phyloP scores from a whole-genome alignment of 2,329 filamentous ascomycete species.

The Pyrenochaeta sp. region DNA sequence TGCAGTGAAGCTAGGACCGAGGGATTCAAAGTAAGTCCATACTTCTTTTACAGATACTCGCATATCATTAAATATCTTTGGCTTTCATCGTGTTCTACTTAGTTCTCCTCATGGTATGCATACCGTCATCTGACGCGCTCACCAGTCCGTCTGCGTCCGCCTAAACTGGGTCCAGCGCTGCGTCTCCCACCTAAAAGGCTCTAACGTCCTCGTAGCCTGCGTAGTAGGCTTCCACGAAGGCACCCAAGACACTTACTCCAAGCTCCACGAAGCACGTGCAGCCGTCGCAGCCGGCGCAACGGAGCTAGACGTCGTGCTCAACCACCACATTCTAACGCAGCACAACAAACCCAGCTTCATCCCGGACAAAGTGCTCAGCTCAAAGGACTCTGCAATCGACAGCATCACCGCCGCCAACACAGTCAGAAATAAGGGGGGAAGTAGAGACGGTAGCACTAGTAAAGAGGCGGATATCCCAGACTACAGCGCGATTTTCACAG shows the following conservation, averaged over 20 bases:
- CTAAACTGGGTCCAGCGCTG: constrained; percentile 61
- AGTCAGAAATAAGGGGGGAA: constrained; percentile 28
- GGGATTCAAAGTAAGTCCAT: constrained; percentile 53
- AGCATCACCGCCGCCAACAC: constrained; percentile 47
- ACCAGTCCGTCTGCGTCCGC: constrained; percentile 65
- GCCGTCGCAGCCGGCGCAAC: constrained; percentile 61
- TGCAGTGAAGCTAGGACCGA: constrained; percentile 63
- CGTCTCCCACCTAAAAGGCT: constrained; percentile 58
- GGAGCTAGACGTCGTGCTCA: constrained; percentile 68
- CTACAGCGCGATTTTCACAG: constrained; percentile 61
- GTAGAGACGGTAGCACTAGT: constrained; percentile 22
- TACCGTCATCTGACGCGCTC: constrained; percentile 19
- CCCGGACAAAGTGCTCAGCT: constrained; percentile 15
- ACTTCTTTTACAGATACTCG: background rate
- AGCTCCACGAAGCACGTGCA: constrained; percentile 60
- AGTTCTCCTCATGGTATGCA: background rate
- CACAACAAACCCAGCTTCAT: constrained; percentile 27
- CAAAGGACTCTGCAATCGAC: constrained; percentile 41
- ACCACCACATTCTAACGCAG: constrained; percentile 57
- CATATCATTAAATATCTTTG: too few relatives aligned
- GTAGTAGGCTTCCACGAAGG: constrained; percentile 70
- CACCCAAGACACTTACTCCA: constrained; percentile 60
- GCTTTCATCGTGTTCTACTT: background rate
- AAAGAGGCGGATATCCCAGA: constrained; percentile 35
- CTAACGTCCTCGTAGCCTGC: constrained; percentile 62